phyloP scores from a whole-genome alignment of 2,329 filamentous ascomycete genomes.

The Nothophaeocryptopus gaeumannii region DNA sequence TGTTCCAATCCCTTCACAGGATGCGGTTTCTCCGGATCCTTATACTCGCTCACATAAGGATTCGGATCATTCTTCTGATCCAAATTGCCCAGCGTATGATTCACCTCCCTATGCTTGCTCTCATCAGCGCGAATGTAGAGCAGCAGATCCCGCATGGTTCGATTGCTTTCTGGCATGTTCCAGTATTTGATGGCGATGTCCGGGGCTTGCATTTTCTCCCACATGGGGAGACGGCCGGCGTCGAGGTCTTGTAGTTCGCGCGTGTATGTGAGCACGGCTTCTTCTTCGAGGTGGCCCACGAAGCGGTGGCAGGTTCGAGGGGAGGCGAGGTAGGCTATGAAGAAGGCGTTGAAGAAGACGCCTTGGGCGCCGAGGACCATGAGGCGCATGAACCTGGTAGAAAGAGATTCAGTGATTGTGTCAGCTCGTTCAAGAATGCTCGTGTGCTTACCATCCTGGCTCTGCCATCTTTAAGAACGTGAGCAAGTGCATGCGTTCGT shows the following conservation, averaged over 20 bases:
- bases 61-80: slow-evolving; percentile 85
- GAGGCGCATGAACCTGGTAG: slow-evolving; percentile 70
- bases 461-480: slow-evolving; percentile 91
- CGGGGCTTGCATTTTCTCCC: slow-evolving; percentile 74
- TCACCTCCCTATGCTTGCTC: slow-evolving; percentile 78
- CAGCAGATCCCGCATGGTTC: slow-evolving; percentile 81
- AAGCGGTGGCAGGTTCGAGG: slow-evolving; percentile 90
- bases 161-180: slow-evolving; percentile 82
- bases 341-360: slow-evolving; percentile 94
- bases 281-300: slow-evolving; percentile 94
- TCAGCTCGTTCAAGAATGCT: neutral
- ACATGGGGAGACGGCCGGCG: slow-evolving; percentile 75
- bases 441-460: slow-evolving; percentile 57
- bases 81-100: slow-evolving; percentile 89
- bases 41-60: slow-evolving; percentile 82
- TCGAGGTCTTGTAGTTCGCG: slow-evolving; percentile 85
- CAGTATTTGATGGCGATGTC: slow-evolving; percentile 91
- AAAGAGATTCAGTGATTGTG: neutral
- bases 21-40: slow-evolving; percentile 63
- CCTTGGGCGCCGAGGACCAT: slow-evolving; percentile 92
- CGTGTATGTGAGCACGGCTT: slow-evolving; percentile 94
- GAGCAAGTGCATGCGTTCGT: slow-evolving; percentile 76
- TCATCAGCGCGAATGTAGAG: slow-evolving; percentile 89
- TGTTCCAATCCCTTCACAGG: slow-evolving; percentile 66
- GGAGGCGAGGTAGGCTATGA: slow-evolving; percentile 81